Evolutionary conservation across 345 rosid species (phyloP), one percentile per base, ranked within the genome.

Genomic region (Syzygium aromaticum): DNA sequence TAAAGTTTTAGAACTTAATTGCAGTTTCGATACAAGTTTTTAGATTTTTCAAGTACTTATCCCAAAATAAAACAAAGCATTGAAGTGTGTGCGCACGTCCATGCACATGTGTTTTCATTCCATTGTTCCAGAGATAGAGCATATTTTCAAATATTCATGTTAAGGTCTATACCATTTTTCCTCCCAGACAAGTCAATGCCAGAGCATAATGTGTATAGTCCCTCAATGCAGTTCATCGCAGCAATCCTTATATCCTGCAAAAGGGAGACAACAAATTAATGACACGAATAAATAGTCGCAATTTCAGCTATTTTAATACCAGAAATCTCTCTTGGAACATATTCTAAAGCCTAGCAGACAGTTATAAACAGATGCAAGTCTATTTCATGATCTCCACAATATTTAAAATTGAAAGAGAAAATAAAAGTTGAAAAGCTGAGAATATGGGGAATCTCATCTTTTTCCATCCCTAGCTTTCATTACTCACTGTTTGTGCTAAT

Each of bases 171-270:
- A 98, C 99, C 99, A 93, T 98, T 96, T 93, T 94, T 98, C 93
- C 95, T 95, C 94, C 96, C 92, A 88, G 95, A 93, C 51, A 88
- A 84, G 90, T 96, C 96, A 67, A 92, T 91, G 61, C 90, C 94
- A 80, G 92, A 87, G 86, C 94, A 92, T 84, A 96, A 86, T 52
- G 91, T 87, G 89, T 85, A 90, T 78, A 95, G 88, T 84, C 90
- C 94, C 91, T 96, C 99, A 85, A 95, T 86, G 91, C 99, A 98
- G 85, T 91, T 91, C 96, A 96, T 95, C 61, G 98, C 97, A 89
- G 98, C 94, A 86, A 86, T 63, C 88, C 93, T 95, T 51, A 93
- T 54, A 86, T 91, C 98, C 99, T 98, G 94, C 84, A 87, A 51
- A 88, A 90, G 82, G 86, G 30, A 86, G 87, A 86, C 8, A 49